Conservation (phyloP, 1,284 basidiomycete species). For the Trametes versicolor region DNA sequence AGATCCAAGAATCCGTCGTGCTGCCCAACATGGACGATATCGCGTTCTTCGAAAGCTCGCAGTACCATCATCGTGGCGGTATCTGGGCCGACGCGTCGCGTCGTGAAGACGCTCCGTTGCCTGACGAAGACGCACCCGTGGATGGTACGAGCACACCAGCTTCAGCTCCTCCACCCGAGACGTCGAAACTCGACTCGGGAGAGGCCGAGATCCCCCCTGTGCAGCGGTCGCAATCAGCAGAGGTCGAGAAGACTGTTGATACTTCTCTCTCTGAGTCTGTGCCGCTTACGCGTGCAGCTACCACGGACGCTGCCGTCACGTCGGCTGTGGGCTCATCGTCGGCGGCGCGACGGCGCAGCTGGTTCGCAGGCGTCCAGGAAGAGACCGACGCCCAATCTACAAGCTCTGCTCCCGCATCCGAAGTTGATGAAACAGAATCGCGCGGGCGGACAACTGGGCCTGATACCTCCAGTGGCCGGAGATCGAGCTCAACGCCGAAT, state of each 20-base stretch:
- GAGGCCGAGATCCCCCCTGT: constrained; percentile 38
- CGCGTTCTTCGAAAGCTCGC: constrained; percentile 88
- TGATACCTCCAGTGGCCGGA: constrained; percentile 15
- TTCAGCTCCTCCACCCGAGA: constrained; percentile 36
- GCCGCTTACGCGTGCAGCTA: constrained; percentile 31
- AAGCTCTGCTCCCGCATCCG: constrained; percentile 18
- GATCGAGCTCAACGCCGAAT: constrained; percentile 28
- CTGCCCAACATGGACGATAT: constrained; percentile 99
- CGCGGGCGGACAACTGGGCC: constrained; percentile 24
- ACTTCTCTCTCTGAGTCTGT: constrained; percentile 22
- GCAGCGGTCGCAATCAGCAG: constrained; percentile 46
- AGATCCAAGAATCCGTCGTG: constrained; percentile 95
- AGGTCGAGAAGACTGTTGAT: constrained; percentile 27
- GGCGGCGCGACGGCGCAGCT: constrained; percentile 47
- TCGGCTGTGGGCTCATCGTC: constrained; percentile 27
- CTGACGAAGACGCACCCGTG: constrained; percentile 23
- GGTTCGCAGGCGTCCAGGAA: constrained; percentile 46
- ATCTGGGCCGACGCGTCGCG: constrained; percentile 88
- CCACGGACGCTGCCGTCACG: constrained; percentile 30
- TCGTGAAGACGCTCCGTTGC: constrained; percentile 46
- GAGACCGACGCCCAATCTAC: constrained; percentile 39
- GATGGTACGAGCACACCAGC: constrained; percentile 35
- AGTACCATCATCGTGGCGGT: constrained; percentile 81
- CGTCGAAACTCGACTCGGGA: constrained; percentile 29
- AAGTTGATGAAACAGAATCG: constrained; percentile 23